These are phyloP conservation scores for Penicillium freii DNA, from an alignment of 2,329 filamentous ascomycete species.

Conservation along the genomic window DNA sequence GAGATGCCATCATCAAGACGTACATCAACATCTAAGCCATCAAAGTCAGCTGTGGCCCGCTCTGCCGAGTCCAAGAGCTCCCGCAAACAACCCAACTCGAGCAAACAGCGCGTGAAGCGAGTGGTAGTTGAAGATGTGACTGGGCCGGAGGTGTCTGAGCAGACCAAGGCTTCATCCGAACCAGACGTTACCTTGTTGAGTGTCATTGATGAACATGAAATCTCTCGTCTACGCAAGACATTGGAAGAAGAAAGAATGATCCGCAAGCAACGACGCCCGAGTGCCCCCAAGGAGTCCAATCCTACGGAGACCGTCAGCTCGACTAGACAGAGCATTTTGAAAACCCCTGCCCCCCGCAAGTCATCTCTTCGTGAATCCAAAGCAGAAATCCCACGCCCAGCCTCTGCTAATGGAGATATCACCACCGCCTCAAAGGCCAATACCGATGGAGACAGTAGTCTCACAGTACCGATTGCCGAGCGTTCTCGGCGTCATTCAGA, in stretches of 20 bases:
- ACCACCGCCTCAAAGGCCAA: constrained; percentile 33
- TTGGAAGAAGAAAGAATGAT: constrained; percentile 55
- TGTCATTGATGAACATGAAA: constrained; percentile 52
- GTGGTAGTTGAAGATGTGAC: constrained; percentile 37
- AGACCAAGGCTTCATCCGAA: constrained; percentile 28
- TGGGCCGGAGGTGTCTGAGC: constrained; percentile 33
- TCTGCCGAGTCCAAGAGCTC: constrained; percentile 22
- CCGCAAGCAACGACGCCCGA: constrained; percentile 41
- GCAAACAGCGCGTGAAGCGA: constrained; percentile 42
- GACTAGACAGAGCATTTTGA: constrained; percentile 40
- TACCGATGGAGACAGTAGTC: constrained; percentile 31
- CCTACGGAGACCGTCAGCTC: constrained; percentile 42
- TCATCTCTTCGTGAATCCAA: constrained; percentile 56
- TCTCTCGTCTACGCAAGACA: constrained; percentile 54
- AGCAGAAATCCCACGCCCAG: constrained; percentile 32
- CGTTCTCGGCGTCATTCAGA: constrained; percentile 43
- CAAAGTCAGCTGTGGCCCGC: constrained; percentile 19
- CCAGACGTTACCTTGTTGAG: constrained; percentile 54
- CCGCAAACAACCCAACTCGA: constrained; percentile 37
- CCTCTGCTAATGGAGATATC: constrained; percentile 37
- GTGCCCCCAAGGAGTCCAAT: constrained; percentile 30
- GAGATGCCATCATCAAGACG: constrained; percentile 30
- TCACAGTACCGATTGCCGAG: constrained; percentile 27
- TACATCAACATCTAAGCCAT: constrained; percentile 20
- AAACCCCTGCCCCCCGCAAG: constrained; percentile 48